Conservation (phyloP, 208 protist species). For the Trichomonas gallinae region DNA sequence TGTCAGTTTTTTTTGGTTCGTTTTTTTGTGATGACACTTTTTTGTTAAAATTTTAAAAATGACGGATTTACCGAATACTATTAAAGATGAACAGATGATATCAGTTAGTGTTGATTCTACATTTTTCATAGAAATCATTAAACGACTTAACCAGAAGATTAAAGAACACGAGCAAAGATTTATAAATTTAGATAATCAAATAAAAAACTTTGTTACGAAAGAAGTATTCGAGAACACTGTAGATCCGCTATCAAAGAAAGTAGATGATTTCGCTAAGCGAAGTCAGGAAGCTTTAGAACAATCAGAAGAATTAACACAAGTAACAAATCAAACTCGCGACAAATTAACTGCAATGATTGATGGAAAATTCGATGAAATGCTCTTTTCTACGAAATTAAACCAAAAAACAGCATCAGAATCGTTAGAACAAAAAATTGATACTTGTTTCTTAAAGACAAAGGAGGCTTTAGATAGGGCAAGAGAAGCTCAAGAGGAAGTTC, state of each 20-base stretch:
- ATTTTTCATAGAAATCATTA: neutral
- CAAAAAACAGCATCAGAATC: neutral
- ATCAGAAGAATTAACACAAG: neutral
- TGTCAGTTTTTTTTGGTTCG: no score
- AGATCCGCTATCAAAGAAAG: neutral
- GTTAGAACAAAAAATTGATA: neutral
- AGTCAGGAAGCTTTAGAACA: neutral
- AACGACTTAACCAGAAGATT: neutral
- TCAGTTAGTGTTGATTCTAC: neutral
- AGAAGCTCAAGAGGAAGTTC: neutral
- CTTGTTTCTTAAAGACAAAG: neutral
- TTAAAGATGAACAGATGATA: neutral
- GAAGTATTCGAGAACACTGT: neutral
- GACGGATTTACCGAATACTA: neutral
- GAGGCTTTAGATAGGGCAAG: neutral
- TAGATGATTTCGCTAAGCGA: neutral
- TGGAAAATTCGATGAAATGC: neutral
- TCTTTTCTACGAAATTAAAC: neutral
- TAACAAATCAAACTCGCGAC: neutral
- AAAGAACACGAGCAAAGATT: neutral
- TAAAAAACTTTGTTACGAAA: neutral
- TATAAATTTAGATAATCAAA: neutral
- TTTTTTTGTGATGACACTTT: no score
- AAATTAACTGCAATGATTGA: neutral
- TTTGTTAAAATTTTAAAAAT: neutral